These are phyloP conservation scores for Saturnispora sekii DNA, from an alignment of 805 yeast species.

Conservation along the genomic window DNA sequence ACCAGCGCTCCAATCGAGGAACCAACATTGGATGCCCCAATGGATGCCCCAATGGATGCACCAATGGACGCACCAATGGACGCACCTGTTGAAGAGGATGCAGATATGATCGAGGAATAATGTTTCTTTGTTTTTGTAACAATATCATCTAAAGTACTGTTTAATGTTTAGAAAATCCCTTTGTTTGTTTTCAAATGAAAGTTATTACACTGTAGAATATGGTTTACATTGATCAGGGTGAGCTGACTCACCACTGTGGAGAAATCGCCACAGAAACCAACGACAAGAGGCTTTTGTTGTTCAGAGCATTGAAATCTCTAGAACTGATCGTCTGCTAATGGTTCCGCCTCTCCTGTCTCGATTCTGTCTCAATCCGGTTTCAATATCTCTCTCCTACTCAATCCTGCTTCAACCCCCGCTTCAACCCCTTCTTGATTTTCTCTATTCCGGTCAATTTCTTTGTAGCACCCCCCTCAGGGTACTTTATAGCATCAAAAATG, in stretches of 20 bases:
- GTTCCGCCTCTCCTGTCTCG: too few relatives aligned
- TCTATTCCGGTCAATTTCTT: not conserved
- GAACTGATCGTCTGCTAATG: not conserved
- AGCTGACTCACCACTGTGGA: too few relatives aligned
- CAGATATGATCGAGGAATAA: slow-evolving; percentile 21
- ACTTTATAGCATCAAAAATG: slow-evolving; percentile 27
- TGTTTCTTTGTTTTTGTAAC: not conserved
- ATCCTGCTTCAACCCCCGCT: not conserved
- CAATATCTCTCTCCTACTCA: not conserved
- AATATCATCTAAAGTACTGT: not conserved
- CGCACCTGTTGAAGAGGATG: slow-evolving; percentile 13
- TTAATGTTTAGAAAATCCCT: not conserved
- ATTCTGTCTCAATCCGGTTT: too few relatives aligned
- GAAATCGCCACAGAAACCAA: too few relatives aligned
- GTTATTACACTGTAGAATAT: too few relatives aligned
- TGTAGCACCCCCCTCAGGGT: slow-evolving; percentile 7
- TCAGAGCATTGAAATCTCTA: slow-evolving; percentile 2
- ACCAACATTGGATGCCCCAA: not conserved
- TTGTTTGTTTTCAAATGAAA: not conserved
- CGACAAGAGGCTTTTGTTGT: not conserved
- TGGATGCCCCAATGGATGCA: not conserved
- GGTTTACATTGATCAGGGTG: too few relatives aligned
- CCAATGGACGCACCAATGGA: slow-evolving; percentile 1
- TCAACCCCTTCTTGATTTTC: not conserved
- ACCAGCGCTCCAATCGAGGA: slow-evolving; percentile 3